Evolutionary conservation across 305 asterid species (phyloP).

Genomic region (Fraxinus nigra): DNA sequence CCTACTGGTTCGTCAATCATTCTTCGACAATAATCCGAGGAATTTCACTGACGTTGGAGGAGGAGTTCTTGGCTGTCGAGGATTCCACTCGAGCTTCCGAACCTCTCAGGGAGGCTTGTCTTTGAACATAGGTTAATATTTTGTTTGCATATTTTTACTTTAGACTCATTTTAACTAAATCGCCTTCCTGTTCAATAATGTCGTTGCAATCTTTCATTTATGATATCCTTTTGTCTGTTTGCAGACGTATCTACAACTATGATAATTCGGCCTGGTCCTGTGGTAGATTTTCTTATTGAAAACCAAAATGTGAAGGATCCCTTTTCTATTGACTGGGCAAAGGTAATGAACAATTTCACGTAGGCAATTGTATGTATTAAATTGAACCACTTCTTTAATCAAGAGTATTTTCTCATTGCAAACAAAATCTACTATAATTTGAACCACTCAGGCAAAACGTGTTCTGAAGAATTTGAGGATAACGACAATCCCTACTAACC

Average conservation of each 20-base stretch:
- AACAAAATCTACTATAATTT: not conserved
- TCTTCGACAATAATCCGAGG: conserved; percentile 48
- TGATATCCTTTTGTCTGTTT: not conserved
- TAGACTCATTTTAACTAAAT: not conserved
- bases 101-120: conserved; percentile 60
- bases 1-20: conserved; percentile 59
- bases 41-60: conserved; percentile 53
- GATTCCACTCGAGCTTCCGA: conserved; percentile 60
- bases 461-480: conserved; percentile 62
- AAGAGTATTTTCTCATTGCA: conserved; percentile 7
- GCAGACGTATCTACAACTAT: conserved; percentile 86
- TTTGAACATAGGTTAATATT: conserved; percentile 47
- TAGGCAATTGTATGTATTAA: not conserved
- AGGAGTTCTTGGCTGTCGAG: conserved; percentile 61
- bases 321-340: conserved; percentile 68
- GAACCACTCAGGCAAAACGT: conserved; percentile 51
- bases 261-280: conserved; percentile 80
- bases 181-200: not conserved
- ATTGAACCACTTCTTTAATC: not conserved
- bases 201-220: not conserved
- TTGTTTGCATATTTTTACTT: not conserved
- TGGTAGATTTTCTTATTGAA: conserved; percentile 62
- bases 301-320: conserved; percentile 72
- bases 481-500: conserved; percentile 47
- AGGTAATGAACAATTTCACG: conserved; percentile 36